Evolutionary conservation across 208 protist species (phyloP).

Genomic region (Naegleria lovaniensis): DNA sequence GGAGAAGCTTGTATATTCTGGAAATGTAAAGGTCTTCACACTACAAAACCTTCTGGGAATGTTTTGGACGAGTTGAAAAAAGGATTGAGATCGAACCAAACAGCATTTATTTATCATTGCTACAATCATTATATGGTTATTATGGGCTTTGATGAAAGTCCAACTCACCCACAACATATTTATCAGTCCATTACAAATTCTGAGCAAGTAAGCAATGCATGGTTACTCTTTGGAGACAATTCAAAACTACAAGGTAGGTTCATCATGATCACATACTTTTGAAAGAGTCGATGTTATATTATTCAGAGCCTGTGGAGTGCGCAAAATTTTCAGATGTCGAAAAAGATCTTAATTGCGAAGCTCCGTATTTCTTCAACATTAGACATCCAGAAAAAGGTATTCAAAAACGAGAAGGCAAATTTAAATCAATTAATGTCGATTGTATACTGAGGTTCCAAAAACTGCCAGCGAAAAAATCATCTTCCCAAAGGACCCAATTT

Average conservation of each 20-base stretch:
- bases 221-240: neutral
- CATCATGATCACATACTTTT: conserved; percentile 43
- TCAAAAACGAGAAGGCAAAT: conserved; percentile 39
- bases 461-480: neutral
- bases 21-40: conserved; percentile 58
- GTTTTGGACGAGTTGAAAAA: conserved; percentile 57
- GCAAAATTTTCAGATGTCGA: conserved; percentile 51
- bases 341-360: conserved; percentile 68
- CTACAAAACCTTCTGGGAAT: conserved; percentile 29
- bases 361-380: conserved; percentile 78
- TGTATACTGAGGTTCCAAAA: neutral
- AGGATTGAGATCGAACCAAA: conserved; percentile 58
- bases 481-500: neutral
- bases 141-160: conserved; percentile 75
- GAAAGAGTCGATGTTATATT: too few species aligned
- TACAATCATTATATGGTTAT: conserved; percentile 86
- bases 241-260: neutral
- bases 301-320: conserved; percentile 50
- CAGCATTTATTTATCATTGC: conserved; percentile 80
- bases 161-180: conserved; percentile 60
- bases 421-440: neutral
- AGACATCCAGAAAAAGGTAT: conserved; percentile 69
- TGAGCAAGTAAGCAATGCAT: neutral
- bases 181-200: neutral
- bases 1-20: conserved; percentile 64